These are phyloP conservation scores for Phaeosphaeria sp. DNA, from an alignment of 2,329 filamentous ascomycete species.

Conservation along the genomic window DNA sequence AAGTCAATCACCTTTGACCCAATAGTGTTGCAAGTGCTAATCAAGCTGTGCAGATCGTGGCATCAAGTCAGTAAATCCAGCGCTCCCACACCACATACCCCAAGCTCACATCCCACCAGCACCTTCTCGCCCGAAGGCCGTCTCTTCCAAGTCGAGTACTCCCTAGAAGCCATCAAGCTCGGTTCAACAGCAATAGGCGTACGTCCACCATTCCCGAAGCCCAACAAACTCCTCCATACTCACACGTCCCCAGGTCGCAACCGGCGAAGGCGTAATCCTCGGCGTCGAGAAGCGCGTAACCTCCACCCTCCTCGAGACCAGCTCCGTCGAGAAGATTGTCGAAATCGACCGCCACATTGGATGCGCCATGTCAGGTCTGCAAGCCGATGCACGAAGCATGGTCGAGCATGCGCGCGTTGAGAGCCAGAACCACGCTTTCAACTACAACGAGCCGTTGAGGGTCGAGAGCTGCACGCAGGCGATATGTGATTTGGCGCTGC, in stretches of 20 bases:
- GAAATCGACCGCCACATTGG: slow-evolving; percentile 99
- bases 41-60: slow-evolving; percentile 75
- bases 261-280: slow-evolving; percentile 91
- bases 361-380: slow-evolving; percentile 97
- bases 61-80: slow-evolving; percentile 76
- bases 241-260: slow-evolving; percentile 69
- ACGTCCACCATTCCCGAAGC: slow-evolving; percentile 37
- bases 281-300: slow-evolving; percentile 99
- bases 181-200: slow-evolving; percentile 97
- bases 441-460: slow-evolving; percentile 93
- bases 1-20: slow-evolving; percentile 49
- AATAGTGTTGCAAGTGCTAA: slow-evolving; percentile 20
- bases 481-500: slow-evolving; percentile 94
- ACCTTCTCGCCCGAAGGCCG: slow-evolving; percentile 99
- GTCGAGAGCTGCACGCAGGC: slow-evolving; percentile 99
- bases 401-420: slow-evolving; percentile 98
- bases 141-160: slow-evolving; percentile 99
- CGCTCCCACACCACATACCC: slow-evolving; percentile 11
- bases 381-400: slow-evolving; percentile 97
- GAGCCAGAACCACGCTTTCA: slow-evolving; percentile 95
- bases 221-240: slow-evolving; percentile 16
- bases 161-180: slow-evolving; percentile 99
- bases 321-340: slow-evolving; percentile 98
- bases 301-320: slow-evolving; percentile 94
- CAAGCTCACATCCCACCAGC: slow-evolving; percentile 58